Evolutionary conservation across 768 basidiomycete species (phyloP).

Genomic region (Stropharia rugosoannulata): DNA sequence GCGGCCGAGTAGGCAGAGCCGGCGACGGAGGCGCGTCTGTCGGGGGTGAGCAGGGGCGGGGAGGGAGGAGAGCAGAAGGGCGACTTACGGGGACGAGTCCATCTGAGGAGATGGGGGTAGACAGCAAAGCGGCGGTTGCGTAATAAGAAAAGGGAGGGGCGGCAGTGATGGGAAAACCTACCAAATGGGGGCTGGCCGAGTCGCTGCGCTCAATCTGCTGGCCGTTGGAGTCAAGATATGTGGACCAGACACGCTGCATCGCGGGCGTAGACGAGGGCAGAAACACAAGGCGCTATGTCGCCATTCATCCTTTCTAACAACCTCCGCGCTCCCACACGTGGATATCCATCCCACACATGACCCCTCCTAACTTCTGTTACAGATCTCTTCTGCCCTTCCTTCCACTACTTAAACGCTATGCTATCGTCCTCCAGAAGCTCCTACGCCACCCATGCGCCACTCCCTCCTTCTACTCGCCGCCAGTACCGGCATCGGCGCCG

Average conservation of each 20-base stretch:
- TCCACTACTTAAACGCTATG: neutral
- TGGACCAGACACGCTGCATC: constrained; percentile 56
- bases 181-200: constrained; percentile 10
- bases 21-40: constrained; percentile 36
- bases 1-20: constrained; percentile 45
- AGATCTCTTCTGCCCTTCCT: neutral
- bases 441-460: too few relatives aligned
- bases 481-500: neutral
- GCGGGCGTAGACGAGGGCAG: neutral
- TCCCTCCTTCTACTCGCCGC: too few relatives aligned
- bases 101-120: neutral
- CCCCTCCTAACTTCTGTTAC: too few relatives aligned
- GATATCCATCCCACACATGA: too few relatives aligned
- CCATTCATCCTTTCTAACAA: neutral
- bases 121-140: constrained; percentile 6
- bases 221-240: constrained; percentile 38
- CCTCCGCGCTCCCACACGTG: neutral
- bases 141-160: constrained; percentile 4
- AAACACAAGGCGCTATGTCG: neutral
- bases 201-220: constrained; percentile 11
- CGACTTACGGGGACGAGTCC: constrained; percentile 1
- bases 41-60: neutral
- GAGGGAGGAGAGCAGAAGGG: neutral
- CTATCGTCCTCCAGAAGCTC: too few relatives aligned
- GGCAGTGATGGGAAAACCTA: constrained; percentile 8